Evolutionary conservation across 306 rosid species (phyloP), one percentile per base, ranked within the genome.

Genomic region (Ammopiptanthus mongolicus): DNA sequence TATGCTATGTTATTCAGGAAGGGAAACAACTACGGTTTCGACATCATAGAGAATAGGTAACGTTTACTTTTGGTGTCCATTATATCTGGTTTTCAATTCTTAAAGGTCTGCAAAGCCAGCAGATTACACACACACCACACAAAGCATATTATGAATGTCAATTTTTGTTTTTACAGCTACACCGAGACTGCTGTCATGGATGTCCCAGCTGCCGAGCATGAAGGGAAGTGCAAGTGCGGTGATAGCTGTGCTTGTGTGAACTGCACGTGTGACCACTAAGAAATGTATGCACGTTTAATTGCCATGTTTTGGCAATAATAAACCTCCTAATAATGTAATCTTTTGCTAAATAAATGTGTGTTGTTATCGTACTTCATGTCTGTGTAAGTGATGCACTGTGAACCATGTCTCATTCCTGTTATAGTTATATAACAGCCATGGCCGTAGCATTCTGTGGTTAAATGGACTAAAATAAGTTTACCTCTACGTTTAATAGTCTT

Each of bases 141-240:
- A 61, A 74, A 29, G 5, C 39, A 11, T 33, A n/a, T n/a, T 11
- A 13, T 76, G n/a, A 31, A 23, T 22, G 17, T 42, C 28, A 5
- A 5, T 10, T 29, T 34, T 6, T 13, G 50, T 29, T 25, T 25
- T 77, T 84, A 78, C 93, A 93, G 98, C 90, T 69, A 68, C 80
- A 8, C 22, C 7, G 88, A 89, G 58, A 70, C 78, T 47, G 77
- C 77, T 6, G 79, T 74, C 53, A 69, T 87, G 89, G 91, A 86
- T 69, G 89, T 42, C 55, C 67, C 87, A 33, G 90, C 86, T 5
- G 93, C 85, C 2, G 97, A 91, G 88, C 51, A 86, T 51, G 81
- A 56, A 1, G 94, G 93, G 42, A 87, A 86, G 44, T 93, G 98
- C 98, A 93, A 81, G 79, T 91, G 98, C 36, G 93, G 93, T 19